phyloP scores from a whole-genome alignment of 176 grass and related monocot genomes.

The Carex pumila region DNA sequence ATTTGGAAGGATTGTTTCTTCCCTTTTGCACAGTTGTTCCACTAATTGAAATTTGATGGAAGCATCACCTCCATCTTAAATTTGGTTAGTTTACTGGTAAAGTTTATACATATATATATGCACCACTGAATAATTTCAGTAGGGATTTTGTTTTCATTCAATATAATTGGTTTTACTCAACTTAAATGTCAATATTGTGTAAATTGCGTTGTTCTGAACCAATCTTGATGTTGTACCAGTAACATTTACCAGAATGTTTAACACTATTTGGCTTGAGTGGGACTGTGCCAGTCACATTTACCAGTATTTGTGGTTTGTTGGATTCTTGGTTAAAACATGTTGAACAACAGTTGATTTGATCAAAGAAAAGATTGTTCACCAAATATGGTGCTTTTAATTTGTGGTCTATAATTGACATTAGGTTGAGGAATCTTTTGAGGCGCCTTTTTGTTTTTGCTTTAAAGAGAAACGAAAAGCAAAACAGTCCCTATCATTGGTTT shows the following conservation, averaged over 20 bases:
- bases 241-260: neutral
- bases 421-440: conserved; percentile 5
- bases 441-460: neutral
- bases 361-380: neutral
- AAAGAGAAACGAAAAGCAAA: neutral
- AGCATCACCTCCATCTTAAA: neutral
- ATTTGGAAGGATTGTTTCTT: neutral
- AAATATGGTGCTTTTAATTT: neutral
- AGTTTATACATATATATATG: no score
- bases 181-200: no score
- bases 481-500: neutral
- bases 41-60: neutral
- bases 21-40: neutral
- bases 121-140: no score
- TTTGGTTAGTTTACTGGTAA: no score
- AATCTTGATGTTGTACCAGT: no score
- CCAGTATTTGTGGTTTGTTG: no score
- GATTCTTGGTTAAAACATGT: neutral
- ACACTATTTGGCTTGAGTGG: neutral
- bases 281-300: neutral
- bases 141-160: no score
- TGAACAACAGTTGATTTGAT: no score
- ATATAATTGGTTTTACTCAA: no score
- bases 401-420: neutral
- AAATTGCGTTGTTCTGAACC: no score